phyloP scores from a whole-genome alignment of 495 filamentous ascomycete species.

The Podospora sp. region DNA sequence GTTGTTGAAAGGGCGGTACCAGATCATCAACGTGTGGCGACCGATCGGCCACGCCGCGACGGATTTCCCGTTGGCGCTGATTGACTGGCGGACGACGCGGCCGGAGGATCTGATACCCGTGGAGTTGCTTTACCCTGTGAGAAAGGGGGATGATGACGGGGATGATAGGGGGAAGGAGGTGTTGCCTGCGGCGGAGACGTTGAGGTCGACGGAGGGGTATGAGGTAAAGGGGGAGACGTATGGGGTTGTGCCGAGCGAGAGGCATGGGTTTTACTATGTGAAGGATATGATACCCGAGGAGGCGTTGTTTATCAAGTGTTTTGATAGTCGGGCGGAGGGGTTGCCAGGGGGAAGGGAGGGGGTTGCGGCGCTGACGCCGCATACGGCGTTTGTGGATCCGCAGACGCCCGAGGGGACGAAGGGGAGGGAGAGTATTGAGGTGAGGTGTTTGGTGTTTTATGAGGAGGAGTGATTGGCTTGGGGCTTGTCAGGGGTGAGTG shows the following conservation, averaged over 20 bases:
- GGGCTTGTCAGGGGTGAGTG: too few relatives aligned
- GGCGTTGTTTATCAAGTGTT: slow-evolving; percentile 80
- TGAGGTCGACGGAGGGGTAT: slow-evolving; percentile 42
- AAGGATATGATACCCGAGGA: slow-evolving; percentile 79
- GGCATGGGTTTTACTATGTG: slow-evolving; percentile 75
- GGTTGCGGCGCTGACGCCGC: slow-evolving; percentile 71
- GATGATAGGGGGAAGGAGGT: slow-evolving; percentile 46
- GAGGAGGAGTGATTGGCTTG: slow-evolving; percentile 27
- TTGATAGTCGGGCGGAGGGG: slow-evolving; percentile 65
- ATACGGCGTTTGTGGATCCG: slow-evolving; percentile 80
- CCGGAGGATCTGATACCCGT: slow-evolving; percentile 68
- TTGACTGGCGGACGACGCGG: slow-evolving; percentile 62
- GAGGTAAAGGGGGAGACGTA: slow-evolving; percentile 66
- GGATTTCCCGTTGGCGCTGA: slow-evolving; percentile 69
- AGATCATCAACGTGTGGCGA: slow-evolving; percentile 87
- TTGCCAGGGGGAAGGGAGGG: slow-evolving; percentile 43
- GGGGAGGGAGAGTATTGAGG: slow-evolving; percentile 81
- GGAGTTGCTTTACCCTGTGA: slow-evolving; percentile 71
- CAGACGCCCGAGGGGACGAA: slow-evolving; percentile 63
- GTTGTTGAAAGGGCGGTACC: slow-evolving; percentile 63
- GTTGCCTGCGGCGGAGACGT: slow-evolving; percentile 29
- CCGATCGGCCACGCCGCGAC: slow-evolving; percentile 69
- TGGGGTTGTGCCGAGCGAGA: slow-evolving; percentile 59
- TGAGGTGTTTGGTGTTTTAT: slow-evolving; percentile 79
- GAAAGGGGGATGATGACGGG: slow-evolving; percentile 43